These are phyloP conservation scores for Caloboletus inedulis DNA, from an alignment of 1,284 basidiomycete genomes.

Conservation along the genomic window DNA sequence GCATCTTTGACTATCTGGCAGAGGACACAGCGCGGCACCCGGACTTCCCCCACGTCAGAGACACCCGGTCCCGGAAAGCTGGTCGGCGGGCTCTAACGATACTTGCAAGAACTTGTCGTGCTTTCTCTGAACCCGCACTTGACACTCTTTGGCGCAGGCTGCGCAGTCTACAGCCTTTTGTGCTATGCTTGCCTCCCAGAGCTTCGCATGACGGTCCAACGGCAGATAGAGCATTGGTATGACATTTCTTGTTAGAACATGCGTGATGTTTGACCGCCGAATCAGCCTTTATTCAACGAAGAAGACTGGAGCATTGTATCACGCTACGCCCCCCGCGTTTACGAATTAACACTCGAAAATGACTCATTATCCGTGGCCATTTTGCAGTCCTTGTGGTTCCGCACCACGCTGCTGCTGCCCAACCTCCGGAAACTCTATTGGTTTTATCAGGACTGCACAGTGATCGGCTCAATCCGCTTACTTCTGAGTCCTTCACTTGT, in stretches of 20 bases:
- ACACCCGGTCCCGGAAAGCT: background rate
- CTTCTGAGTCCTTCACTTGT: conserved; percentile 17
- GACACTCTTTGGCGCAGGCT: conserved; percentile 18
- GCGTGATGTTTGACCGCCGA: background rate
- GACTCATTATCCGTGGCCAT: background rate
- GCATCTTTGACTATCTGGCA: background rate
- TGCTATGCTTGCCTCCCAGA: conserved; percentile 7
- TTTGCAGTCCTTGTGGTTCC: conserved; percentile 5
- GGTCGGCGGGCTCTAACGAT: conserved; percentile 11
- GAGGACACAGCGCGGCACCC: background rate
- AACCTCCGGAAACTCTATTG: conserved; percentile 17
- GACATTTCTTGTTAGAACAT: background rate
- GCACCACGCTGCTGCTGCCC: conserved; percentile 12
- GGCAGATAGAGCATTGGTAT: background rate
- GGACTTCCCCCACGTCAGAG: too few relatives aligned
- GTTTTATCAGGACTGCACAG: background rate
- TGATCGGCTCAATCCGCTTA: background rate
- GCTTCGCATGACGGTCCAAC: background rate
- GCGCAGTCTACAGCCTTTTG: conserved; percentile 7
- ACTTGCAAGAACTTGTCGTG: conserved; percentile 25
- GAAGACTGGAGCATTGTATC: conserved; percentile 8
- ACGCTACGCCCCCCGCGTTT: conserved; percentile 11
- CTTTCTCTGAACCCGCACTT: conserved; percentile 21
- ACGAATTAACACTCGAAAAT: background rate
- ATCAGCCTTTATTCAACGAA: conserved; percentile 1